A percentile compares a stretch with the other conserved stretches of the same genome.
phyloP scores from a whole-genome alignment of 148 eudicot genomes.

The Camellia lanceoleosa region DNA sequence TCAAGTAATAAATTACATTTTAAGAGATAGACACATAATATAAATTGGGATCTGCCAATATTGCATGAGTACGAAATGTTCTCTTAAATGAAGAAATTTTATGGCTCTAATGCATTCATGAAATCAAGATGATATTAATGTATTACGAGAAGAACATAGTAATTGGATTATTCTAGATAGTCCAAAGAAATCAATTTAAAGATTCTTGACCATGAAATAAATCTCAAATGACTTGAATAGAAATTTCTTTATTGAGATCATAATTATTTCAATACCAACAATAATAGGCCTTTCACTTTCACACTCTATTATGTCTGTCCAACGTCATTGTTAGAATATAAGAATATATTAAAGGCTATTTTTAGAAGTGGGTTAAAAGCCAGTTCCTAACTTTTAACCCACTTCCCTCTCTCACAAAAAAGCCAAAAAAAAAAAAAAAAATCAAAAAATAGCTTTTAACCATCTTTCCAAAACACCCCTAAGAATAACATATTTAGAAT shows the following conservation, averaged over 20 bases:
- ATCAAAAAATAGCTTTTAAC: too few species aligned
- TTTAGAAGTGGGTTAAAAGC: too few species aligned
- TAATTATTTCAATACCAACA: neutral
- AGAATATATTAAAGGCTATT: too few species aligned
- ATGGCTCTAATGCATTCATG: neutral
- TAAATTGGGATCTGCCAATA: neutral
- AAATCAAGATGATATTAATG: neutral
- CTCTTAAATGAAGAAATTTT: neutral
- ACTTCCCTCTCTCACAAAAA: too few species aligned
- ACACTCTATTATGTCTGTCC: neutral
- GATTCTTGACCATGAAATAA: neutral
- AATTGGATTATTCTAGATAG: neutral
- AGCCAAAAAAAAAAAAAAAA: too few species aligned
- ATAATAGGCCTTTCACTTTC: neutral
- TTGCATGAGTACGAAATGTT: neutral
- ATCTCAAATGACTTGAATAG: neutral
- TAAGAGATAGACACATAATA: neutral
- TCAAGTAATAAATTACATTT: neutral
- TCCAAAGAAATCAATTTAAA: neutral
- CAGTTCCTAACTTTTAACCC: too few species aligned
- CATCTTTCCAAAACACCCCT: too few species aligned
- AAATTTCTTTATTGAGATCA: neutral
- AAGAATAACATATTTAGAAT: too few species aligned
- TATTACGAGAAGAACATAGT: neutral
- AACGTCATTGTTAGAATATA: neutral